Base-by-base conservation (phyloP, 1,284 basidiomycete species). In the Microbotryomycetes sp. region DNA sequence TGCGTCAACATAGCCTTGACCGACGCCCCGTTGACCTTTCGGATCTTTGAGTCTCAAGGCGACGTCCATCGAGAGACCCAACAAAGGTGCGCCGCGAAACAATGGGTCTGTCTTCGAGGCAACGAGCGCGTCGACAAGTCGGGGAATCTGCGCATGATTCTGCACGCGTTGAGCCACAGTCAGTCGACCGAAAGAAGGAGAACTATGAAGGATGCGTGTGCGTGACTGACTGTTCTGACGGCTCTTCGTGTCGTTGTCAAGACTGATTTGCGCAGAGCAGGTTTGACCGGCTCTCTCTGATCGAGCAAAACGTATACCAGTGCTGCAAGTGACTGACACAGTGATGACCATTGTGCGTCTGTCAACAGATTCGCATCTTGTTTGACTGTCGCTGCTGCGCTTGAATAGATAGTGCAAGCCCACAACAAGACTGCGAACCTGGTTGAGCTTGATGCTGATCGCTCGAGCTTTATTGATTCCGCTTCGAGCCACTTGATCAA, bases 341-440 rank as follows among this genome's bases (percentile, higher is more conserved):
- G 79, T 2, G 76, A 75, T 1, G 72, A 76, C 81, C 81, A 86
- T 26, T 78, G 70, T 16, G 77, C 77, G 2, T 80, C 77, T 3
- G 78, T 76, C 1, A 77, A 56, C 9, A 19, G 9, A 23, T 25
- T 32, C 4, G 26, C 23, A 7, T 58, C 62, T 6, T 23, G 15
- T 3, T 52, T 59, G 2, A 58, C 50, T 2, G 59, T 42, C 2
- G 45, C 9, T 67, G 84, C 83, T 61, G 68, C 25, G 22, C 61
- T 56, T 16, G 66, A 65, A 71, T 87, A 88, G 47, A 89, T 74
- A 15, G 80, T 80, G 70, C 84, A 86, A 6, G 83, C 78, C 87
- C 89, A 92, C 67, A 80, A 84, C 36, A 89, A 78, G 6, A 92
- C 80, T 22, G 87, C 83, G 71, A 86, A 87, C 32, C 86, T 70